These are phyloP conservation scores for Leucocoprinus birnbaumii DNA, from an alignment of 768 basidiomycete species.

Conservation along the genomic window DNA sequence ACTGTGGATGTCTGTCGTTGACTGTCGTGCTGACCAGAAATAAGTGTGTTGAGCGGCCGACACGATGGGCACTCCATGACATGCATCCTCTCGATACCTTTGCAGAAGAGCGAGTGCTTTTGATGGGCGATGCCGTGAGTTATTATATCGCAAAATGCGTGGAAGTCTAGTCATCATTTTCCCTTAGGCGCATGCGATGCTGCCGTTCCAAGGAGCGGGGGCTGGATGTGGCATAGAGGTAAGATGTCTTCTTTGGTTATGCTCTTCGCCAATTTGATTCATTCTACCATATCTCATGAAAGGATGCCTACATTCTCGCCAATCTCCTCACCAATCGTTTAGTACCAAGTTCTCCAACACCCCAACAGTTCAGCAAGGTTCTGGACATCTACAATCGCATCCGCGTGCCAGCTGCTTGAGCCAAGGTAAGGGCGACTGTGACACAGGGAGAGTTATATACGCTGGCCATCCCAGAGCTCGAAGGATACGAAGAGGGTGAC, in stretches of 20 bases:
- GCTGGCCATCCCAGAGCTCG: conserved; percentile 20
- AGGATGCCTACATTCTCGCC: conserved; percentile 42
- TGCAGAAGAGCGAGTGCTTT: conserved; percentile 15
- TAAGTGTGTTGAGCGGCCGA: conserved; percentile 18
- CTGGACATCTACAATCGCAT: conserved; percentile 24
- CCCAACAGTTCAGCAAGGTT: conserved; percentile 12
- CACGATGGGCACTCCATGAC: conserved; percentile 21
- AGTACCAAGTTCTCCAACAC: conserved; percentile 19
- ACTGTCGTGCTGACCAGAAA: background rate
- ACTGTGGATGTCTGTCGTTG: no score
- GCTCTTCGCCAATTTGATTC: no score
- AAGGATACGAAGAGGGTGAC: conserved; percentile 24
- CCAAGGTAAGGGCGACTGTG: conserved; percentile 13
- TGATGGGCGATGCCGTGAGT: conserved; percentile 23
- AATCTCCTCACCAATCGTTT: conserved; percentile 34
- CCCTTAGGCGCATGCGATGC: conserved; percentile 28
- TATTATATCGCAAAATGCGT: no score
- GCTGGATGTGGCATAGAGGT: conserved; percentile 31
- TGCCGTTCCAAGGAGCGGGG: conserved; percentile 27
- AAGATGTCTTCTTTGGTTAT: no score
- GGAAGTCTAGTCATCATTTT: no score
- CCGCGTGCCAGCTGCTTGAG: conserved; percentile 22
- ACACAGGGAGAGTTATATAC: conserved; percentile 12
- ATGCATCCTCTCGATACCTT: conserved; percentile 16
- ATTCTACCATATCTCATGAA: no score